phyloP scores from a whole-genome alignment of 2,329 filamentous ascomycete genomes.

The Thermothelomyces thermophilus region DNA sequence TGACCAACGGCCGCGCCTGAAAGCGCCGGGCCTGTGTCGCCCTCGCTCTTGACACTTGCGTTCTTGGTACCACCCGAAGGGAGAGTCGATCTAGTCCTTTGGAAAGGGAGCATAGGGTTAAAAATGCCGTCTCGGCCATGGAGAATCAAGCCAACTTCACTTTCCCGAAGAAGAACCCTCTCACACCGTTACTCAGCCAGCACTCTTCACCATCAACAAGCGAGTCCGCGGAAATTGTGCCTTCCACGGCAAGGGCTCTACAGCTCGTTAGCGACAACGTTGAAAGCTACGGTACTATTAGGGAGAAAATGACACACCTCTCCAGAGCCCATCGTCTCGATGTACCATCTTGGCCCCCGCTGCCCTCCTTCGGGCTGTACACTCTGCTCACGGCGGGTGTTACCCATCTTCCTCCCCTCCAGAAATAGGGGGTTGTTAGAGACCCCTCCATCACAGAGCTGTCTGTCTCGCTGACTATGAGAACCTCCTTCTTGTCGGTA shows the following conservation, averaged over 20 bases:
- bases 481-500: conserved; percentile 58
- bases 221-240: conserved; percentile 50
- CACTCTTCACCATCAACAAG: conserved; percentile 68
- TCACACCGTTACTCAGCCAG: conserved; percentile 83
- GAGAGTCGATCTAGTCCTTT: too few relatives aligned
- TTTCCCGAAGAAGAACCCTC: conserved; percentile 61
- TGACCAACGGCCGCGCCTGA: too few relatives aligned
- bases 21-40: too few relatives aligned
- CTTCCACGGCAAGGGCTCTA: conserved; percentile 58
- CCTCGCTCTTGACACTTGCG: too few relatives aligned
- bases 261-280: not conserved
- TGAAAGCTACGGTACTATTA: not conserved
- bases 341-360: conserved; percentile 77
- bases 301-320: conserved; percentile 37
- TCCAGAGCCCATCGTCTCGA: conserved; percentile 78
- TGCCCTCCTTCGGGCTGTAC: conserved; percentile 37
- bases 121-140: too few relatives aligned
- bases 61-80: too few relatives aligned
- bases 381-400: conserved; percentile 60
- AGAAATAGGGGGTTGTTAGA: conserved; percentile 76
- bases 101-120: too few relatives aligned
- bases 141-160: conserved; percentile 28
- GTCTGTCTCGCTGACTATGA: conserved; percentile 58
- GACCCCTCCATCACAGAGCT: conserved; percentile 78
- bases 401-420: conserved; percentile 65